Evolutionary conservation across 2,329 filamentous ascomycete species (phyloP), one percentile per base, ranked within the genome.

Genomic region (Sphaerulina populicola): DNA sequence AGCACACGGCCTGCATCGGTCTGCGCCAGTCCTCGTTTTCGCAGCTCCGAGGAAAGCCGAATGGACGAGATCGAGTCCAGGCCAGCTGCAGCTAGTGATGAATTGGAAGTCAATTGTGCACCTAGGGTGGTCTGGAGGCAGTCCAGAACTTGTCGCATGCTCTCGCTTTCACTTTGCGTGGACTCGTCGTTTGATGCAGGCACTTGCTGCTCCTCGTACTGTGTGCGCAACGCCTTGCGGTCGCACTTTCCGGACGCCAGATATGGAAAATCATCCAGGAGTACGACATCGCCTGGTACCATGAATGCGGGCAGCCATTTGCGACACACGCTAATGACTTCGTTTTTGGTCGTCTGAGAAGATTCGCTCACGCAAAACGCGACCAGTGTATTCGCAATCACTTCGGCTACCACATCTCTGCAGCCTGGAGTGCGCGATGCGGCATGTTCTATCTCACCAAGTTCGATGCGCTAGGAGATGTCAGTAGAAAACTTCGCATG

Each of bases 181-280:
- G 40, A 31, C 4, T 44, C 49, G 8, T 50, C 61, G 14, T 72
- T 61, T 12, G 60, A 55, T n/a, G 11, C 41, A 14, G 41, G n/a
- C 14, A 14, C 2, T 51, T 51, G 30, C 66, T 60, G n/a, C 21
- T 27, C 36, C 33, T 41, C 49, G 65, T 84, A 86, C 6, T 78
- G 71, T 1, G 71, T 64, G 58, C 81, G 74, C 6, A 95, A 69
- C 10, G 67, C 69, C 59, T 81, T 84, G 46, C 81, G 81, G 62
- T 95, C 85, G 11, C 90, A 76, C 63, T 96, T 96, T 0, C 90
- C 90, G 0, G 88, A 94, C 2, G 88, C 75, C 15, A 95, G 71
- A 47, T 83, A 81, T 0, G 88, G 88, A 50, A 95, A 82, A 7
- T 76, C 72, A 0, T 74, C 58, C 55, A 85, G 69, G 1, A 85